Evolutionary conservation across 306 rosid genomes (phyloP).

Genomic region (Sindora glabra): DNA sequence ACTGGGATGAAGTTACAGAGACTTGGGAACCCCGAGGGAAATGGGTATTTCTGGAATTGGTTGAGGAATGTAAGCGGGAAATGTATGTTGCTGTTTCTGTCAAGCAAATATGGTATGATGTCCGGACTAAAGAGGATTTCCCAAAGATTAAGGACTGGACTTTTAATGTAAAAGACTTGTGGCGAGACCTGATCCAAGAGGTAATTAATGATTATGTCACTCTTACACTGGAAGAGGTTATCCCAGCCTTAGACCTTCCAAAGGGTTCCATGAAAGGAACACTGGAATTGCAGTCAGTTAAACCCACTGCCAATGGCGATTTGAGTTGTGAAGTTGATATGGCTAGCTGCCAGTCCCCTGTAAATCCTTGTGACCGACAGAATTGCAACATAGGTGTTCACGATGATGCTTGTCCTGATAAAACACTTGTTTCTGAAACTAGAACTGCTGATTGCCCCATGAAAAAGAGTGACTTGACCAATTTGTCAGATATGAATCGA

Average conservation of each 20-base stretch:
- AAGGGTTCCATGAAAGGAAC: conserved; percentile 15
- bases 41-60: conserved; percentile 70
- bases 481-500: conserved; percentile 9
- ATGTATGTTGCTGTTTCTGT: conserved; percentile 41
- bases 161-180: conserved; percentile 34
- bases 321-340: neutral
- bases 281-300: conserved; percentile 11
- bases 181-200: conserved; percentile 47
- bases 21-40: conserved; percentile 56
- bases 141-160: conserved; percentile 57
- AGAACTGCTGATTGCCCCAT: neutral
- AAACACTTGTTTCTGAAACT: conserved; percentile 6
- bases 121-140: conserved; percentile 34
- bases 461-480: neutral
- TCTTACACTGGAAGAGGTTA: conserved; percentile 28
- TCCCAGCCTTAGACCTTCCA: conserved; percentile 19
- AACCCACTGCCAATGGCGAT: conserved; percentile 7
- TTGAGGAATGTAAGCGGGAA: conserved; percentile 43
- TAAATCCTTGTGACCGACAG: neutral
- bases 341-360: conserved; percentile 7
- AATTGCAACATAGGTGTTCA: conserved; percentile 3
- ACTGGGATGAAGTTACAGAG: conserved; percentile 58
- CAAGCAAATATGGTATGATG: conserved; percentile 85
- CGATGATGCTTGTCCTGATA: neutral
- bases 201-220: conserved; percentile 38